Percentiles rank a stretch among this genome's conserved stretches.
phyloP scores from a whole-genome alignment of 2,329 filamentous ascomycete species.

The Colletotrichum agaves region DNA sequence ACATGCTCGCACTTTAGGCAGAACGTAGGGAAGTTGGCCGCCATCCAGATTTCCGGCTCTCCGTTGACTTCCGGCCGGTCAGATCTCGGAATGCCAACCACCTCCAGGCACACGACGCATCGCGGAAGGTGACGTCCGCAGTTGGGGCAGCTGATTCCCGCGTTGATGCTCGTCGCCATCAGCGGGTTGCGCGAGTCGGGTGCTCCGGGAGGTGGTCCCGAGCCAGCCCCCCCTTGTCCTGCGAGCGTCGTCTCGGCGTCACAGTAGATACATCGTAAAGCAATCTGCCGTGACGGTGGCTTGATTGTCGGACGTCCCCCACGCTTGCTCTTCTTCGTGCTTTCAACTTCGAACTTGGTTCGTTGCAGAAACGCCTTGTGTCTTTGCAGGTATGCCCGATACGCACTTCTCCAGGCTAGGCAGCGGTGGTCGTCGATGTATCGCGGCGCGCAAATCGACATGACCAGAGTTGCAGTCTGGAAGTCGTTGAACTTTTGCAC shows the following conservation, averaged over 20 bases:
- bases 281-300: constrained; percentile 74
- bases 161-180: constrained; percentile 65
- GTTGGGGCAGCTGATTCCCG: constrained; percentile 72
- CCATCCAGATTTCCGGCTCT: constrained; percentile 58
- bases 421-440: constrained; percentile 84
- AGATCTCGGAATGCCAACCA: constrained; percentile 72
- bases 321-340: constrained; percentile 75
- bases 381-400: constrained; percentile 76
- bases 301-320: constrained; percentile 72
- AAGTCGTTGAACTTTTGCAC: constrained; percentile 80
- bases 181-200: constrained; percentile 63
- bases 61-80: constrained; percentile 64
- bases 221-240: constrained; percentile 33
- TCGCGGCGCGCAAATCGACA: constrained; percentile 77
- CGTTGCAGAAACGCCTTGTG: constrained; percentile 80
- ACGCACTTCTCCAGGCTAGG: constrained; percentile 76
- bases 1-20: constrained; percentile 76
- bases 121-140: constrained; percentile 75
- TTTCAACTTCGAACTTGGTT: constrained; percentile 81
- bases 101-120: constrained; percentile 74
- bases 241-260: constrained; percentile 63
- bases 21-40: constrained; percentile 73
- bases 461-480: constrained; percentile 81
- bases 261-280: constrained; percentile 82
- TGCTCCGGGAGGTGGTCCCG: constrained; percentile 29